Evolutionary conservation across 176 grass and related monocot genomes (phyloP).

Genomic region (Paspalum vaginatum): DNA sequence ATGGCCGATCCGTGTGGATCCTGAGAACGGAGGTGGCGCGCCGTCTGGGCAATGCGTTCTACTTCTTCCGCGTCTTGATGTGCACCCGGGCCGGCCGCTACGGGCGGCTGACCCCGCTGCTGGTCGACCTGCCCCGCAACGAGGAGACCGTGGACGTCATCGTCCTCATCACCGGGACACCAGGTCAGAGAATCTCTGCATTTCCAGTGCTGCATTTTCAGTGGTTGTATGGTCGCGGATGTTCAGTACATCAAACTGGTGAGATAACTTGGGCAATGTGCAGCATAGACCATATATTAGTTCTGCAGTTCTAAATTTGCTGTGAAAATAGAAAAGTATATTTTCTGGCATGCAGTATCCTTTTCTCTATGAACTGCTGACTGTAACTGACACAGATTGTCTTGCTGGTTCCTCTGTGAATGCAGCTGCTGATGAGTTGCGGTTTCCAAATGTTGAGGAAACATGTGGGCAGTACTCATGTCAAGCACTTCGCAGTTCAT

Average conservation of each 20-base stretch:
- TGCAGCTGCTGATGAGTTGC: background rate
- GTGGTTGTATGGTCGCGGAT: background rate
- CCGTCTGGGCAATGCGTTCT: background rate
- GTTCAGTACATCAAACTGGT: background rate
- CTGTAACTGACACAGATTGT: background rate
- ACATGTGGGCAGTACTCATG: background rate
- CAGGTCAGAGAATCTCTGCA: constrained; percentile 24
- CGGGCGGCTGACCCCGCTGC: constrained; percentile 30
- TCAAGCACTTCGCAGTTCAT: background rate
- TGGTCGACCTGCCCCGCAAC: constrained; percentile 41
- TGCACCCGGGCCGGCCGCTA: constrained; percentile 27
- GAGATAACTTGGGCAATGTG: no score
- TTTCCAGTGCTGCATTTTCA: background rate
- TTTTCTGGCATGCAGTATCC: no score
- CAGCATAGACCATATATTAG: no score
- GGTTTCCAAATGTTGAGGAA: background rate
- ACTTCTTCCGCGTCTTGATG: background rate
- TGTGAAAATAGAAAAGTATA: no score
- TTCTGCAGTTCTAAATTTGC: background rate
- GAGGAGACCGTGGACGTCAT: constrained; percentile 27
- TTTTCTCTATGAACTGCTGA: background rate
- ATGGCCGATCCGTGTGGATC: background rate
- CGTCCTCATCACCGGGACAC: constrained; percentile 7
- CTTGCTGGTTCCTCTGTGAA: background rate
- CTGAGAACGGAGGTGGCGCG: constrained; percentile 6